Conservation (phyloP, 805 yeast genomes). For the Jamesozyma hellenica region DNA sequence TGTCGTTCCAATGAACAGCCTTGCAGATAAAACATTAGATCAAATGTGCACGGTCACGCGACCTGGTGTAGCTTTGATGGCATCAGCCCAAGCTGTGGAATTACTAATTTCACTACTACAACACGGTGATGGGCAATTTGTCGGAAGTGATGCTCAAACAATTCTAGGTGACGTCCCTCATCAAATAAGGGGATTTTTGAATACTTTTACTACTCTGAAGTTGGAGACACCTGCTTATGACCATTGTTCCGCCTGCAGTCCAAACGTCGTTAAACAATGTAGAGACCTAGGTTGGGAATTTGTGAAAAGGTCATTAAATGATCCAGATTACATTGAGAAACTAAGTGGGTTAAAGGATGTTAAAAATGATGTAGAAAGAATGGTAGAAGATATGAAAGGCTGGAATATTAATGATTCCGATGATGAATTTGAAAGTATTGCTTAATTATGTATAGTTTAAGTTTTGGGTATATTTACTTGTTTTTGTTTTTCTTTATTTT, state of each 20-base stretch:
- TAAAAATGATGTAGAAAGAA: conserved; percentile 44
- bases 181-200: conserved; percentile 81
- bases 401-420: conserved; percentile 20
- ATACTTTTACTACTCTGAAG: conserved; percentile 51
- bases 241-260: conserved; percentile 82
- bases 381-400: conserved; percentile 22
- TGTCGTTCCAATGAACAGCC: conserved; percentile 83
- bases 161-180: conserved; percentile 72
- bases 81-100: conserved; percentile 81
- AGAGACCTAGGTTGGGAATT: conserved; percentile 64
- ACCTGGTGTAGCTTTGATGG: conserved; percentile 88
- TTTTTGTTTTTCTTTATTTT: too few species aligned
- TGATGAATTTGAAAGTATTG: conserved; percentile 1
- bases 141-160: conserved; percentile 19
- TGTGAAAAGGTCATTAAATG: conserved; percentile 58
- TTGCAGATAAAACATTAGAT: conserved; percentile 81
- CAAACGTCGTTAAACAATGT: conserved; percentile 44
- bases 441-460: not conserved
- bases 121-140: conserved; percentile 39
- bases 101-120: conserved; percentile 66
- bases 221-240: conserved; percentile 63
- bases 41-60: conserved; percentile 99
- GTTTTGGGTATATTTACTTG: too few species aligned
- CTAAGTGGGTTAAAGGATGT: conserved; percentile 70
- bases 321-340: conserved; percentile 58